Percentiles rank a stretch among this genome's conserved stretches.
Evolutionary conservation across 768 basidiomycete species (phyloP).

Genomic region (Boletus rufocinnamomeus): DNA sequence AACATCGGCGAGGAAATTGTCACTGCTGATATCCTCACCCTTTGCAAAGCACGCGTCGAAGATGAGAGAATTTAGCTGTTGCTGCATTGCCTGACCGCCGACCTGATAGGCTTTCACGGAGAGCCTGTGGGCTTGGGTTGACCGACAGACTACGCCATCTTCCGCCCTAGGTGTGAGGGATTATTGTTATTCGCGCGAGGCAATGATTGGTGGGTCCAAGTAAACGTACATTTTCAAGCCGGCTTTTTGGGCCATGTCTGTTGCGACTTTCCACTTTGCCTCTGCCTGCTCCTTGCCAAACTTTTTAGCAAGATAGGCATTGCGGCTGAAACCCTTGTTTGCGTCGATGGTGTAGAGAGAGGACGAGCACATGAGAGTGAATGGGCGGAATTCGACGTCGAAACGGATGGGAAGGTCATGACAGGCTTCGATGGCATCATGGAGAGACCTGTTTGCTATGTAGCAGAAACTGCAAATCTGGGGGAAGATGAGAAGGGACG

Average conservation of each 20-base stretch:
- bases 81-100: conserved; percentile 44
- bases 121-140: conserved; percentile 46
- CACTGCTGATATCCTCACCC: conserved; percentile 41
- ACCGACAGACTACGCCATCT: conserved; percentile 42
- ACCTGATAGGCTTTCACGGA: conserved; percentile 44
- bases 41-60: conserved; percentile 44
- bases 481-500: conserved; percentile 9
- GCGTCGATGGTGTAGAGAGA: conserved; percentile 23
- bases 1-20: conserved; percentile 36
- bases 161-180: conserved; percentile 31
- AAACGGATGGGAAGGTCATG: conserved; percentile 35
- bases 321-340: conserved; percentile 24
- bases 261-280: conserved; percentile 28
- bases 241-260: conserved; percentile 32
- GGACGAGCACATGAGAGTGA: conserved; percentile 30
- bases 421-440: conserved; percentile 39
- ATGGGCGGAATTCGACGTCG: conserved; percentile 40
- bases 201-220: not conserved
- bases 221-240: conserved; percentile 30
- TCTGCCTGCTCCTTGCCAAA: conserved; percentile 31
- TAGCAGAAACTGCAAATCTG: conserved; percentile 42
- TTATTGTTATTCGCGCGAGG: not conserved
- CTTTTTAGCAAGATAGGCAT: conserved; percentile 27
- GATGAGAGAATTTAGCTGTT: conserved; percentile 37
- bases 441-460: conserved; percentile 40